Base-by-base conservation (phyloP, 1,139 yeast genomes). In the Blastobotrys serpentis region DNA sequence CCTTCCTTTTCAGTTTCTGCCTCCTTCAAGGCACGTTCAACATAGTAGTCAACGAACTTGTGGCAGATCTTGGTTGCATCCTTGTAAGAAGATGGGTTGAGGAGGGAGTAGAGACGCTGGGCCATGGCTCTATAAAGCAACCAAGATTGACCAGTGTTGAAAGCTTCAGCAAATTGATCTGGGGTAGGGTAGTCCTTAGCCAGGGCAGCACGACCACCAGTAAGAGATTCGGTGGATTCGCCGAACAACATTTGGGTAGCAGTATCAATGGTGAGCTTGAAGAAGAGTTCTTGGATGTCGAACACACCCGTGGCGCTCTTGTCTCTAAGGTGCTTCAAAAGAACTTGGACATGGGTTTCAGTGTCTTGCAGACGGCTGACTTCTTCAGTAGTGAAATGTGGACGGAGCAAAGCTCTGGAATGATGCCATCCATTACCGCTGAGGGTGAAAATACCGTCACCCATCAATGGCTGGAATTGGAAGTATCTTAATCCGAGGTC, bases 221-320 rank as follows among this genome's bases (percentile, higher is more conserved):
- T 23, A 43, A 76, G 69, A 14, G 72, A 62, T 47, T 69, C 68
- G 17, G 73, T 75, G 2, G 77, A 71, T 56, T 72, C 76, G 18
- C 83, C 83, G 63, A 78, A 78, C 55, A 79, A 67, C 57, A 78
- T 77, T 60, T 78, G 82, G 11, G 82, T 74, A 4, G 83, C 76
- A 11, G 81, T 72, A 58, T 79, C 84, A 57, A 79, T 70, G 3
- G 83, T 78, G 44, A 78, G 65, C 55, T 68, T 65, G 64, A 73
- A 78, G 58, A 78, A 76, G 42, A 73, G 65, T 18, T 69, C 70
- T 58, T 77, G 81, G 38, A 78, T 56, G 53, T 79, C 81, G 54
- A 77, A 67, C 10, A 47, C 6, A 11, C 44, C 44, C 54, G 76
- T 67, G 11, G 51, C 48, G 29, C 44, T 41, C 10, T 48, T 36